phyloP scores from a whole-genome alignment of 108 stramenopile genomes.

The Skeletonema tropicum region DNA sequence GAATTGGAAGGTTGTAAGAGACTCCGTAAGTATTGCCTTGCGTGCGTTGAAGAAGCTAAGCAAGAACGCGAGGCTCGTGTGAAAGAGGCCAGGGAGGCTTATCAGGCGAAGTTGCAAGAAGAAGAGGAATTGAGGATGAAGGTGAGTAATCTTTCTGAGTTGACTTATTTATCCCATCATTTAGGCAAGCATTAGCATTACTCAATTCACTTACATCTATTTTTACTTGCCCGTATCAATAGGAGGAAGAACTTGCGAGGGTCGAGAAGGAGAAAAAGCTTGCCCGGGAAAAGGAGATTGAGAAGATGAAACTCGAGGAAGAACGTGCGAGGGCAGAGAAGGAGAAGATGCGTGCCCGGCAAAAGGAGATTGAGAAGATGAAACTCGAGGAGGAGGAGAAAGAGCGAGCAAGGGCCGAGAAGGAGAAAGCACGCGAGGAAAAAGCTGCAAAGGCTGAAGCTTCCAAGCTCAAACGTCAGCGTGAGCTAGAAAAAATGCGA shows the following conservation, averaged over 20 bases:
- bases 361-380: background rate
- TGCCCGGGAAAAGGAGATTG: background rate
- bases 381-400: background rate
- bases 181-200: background rate
- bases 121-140: conserved; percentile 12
- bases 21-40: conserved; percentile 30
- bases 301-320: background rate
- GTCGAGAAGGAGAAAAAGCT: conserved; percentile 10
- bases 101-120: conserved; percentile 16
- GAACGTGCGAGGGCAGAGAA: background rate
- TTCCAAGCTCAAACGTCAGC: conserved; percentile 4
- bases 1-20: conserved; percentile 16
- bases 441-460: conserved; percentile 6
- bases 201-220: background rate
- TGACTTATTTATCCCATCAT: background rate
- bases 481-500: conserved; percentile 23
- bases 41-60: conserved; percentile 26
- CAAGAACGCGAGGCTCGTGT: conserved; percentile 33
- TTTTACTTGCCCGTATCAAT: background rate
- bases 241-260: background rate
- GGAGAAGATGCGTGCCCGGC: conserved; percentile 6
- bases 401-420: conserved; percentile 1
- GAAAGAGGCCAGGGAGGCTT: conserved; percentile 25
- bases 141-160: background rate
- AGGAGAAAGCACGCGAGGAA: conserved; percentile 9